Evolutionary conservation across 2,329 filamentous ascomycete genomes (phyloP), one percentile per base, ranked within the genome.

Genomic region (Alternaria infectoria): DNA sequence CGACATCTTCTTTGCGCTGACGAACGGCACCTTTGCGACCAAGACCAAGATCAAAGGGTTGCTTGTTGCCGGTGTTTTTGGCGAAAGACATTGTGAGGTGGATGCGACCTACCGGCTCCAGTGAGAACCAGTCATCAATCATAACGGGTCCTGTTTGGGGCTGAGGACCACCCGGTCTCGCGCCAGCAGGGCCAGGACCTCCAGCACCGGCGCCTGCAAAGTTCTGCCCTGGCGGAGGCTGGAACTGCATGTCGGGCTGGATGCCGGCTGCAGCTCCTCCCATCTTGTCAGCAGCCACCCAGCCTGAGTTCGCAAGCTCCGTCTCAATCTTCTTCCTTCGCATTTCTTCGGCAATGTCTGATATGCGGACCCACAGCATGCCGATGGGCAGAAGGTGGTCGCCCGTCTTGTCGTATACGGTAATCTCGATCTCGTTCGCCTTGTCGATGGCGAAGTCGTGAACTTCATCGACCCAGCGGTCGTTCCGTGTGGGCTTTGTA

Each of bases 251-350:
- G 66, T 88, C 86, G 21, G 85, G 83, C 64, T 84, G 83, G 36
- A 84, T 82, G 19, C 81, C 77, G 45, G 83, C 79, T 61, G 85
- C 84, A 66, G 36, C 36, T 40, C 88, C 89, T 50, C 88, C 92
- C 92, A 98, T 97, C 77, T 95, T 92, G 79, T 98, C 96, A 56
- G 96, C 96, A 68, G 96, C 97, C 57, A 97, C 95, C 96, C 96
- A 99, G 57, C 95, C 96, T 47, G 93, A 93, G 75, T 90, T 92
- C 79, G 94, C 97, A 78, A 97, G 92, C 77, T 99, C 96, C 13
- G 93, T 91, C 82, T 99, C 96, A 66, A 99, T 96, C 83, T 91
- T 96, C 86, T 98, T 98, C 66, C 94, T 90, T 77, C 96, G 91
- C 87, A 99, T 95, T 81, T 99, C 96, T 78, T 99, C 96, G 2